Evolutionary conservation across 2,329 filamentous ascomycete species (phyloP).

Genomic region (Penicillium concentricum): DNA sequence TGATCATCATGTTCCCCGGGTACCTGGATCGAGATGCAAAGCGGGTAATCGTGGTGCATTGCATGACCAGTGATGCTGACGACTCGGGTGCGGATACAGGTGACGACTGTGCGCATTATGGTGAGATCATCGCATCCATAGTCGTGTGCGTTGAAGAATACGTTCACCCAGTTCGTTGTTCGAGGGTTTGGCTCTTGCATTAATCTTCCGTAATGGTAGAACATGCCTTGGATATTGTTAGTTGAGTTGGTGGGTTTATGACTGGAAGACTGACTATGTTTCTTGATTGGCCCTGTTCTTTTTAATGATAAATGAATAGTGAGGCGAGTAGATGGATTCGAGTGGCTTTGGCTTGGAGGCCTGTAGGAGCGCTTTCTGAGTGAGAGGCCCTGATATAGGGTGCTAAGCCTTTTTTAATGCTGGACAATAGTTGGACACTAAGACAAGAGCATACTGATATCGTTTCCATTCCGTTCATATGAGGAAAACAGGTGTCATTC

Average conservation of each 20-base stretch:
- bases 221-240: background rate
- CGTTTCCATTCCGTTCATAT: background rate
- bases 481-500: background rate
- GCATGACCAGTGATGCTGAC: background rate
- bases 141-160: background rate
- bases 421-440: background rate
- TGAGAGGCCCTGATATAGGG: background rate
- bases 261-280: background rate
- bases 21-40: constrained; percentile 4
- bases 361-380: background rate
- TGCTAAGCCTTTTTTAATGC: background rate
- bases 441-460: background rate
- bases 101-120: constrained; percentile 7
- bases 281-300: background rate
- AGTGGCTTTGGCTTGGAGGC: background rate
- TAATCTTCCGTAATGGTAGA: constrained; percentile 1
- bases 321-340: background rate
- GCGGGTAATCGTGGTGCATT: background rate
- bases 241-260: background rate
- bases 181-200: background rate
- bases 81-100: constrained; percentile 4
- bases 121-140: background rate
- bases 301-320: background rate
- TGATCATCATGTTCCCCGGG: background rate
- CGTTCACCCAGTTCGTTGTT: background rate